Percentiles rank a stretch among this genome's conserved stretches.
Evolutionary conservation across 2,329 filamentous ascomycete species (phyloP).

Genomic region (Apiospora phragmitis): DNA sequence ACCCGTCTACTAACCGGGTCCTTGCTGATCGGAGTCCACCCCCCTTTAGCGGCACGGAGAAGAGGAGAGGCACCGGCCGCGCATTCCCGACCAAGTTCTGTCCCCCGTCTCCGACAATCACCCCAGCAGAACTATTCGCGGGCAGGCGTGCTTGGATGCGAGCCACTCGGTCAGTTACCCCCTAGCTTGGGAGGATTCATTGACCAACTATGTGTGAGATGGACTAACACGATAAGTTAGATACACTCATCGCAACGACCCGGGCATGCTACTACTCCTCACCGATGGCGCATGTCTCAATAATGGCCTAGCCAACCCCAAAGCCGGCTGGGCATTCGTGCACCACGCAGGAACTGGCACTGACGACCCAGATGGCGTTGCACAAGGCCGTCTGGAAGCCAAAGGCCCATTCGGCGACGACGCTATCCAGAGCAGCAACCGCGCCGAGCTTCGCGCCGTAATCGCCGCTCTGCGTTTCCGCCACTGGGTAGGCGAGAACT

Average conservation of each 20-base stretch:
- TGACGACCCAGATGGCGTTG: constrained; percentile 17
- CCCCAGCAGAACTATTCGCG: constrained; percentile 30
- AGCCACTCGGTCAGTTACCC: background rate
- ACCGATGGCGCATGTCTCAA: constrained; percentile 47
- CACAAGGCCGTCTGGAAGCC: constrained; percentile 40
- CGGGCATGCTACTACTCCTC: constrained; percentile 38
- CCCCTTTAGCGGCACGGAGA: constrained; percentile 8
- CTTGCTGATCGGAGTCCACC: background rate
- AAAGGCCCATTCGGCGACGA: constrained; percentile 41
- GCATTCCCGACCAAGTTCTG: constrained; percentile 35
- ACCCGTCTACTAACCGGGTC: rapidly evolving
- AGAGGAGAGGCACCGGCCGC: constrained; percentile 30
- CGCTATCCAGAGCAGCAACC: constrained; percentile 46
- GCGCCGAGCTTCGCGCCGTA: constrained; percentile 56
- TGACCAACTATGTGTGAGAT: background rate
- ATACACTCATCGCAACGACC: constrained; percentile 33
- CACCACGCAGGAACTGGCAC: constrained; percentile 13
- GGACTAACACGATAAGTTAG: background rate
- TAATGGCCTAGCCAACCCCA: constrained; percentile 39
- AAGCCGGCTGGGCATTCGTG: constrained; percentile 42
- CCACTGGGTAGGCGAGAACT: constrained; percentile 43
- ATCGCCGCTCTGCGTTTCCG: constrained; percentile 48
- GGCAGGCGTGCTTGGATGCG: constrained; percentile 8
- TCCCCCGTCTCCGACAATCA: constrained; percentile 22
- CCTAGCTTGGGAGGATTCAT: background rate